Conservation (phyloP, 2,329 filamentous ascomycete genomes). For the Aotearoamyces nothofagi region DNA sequence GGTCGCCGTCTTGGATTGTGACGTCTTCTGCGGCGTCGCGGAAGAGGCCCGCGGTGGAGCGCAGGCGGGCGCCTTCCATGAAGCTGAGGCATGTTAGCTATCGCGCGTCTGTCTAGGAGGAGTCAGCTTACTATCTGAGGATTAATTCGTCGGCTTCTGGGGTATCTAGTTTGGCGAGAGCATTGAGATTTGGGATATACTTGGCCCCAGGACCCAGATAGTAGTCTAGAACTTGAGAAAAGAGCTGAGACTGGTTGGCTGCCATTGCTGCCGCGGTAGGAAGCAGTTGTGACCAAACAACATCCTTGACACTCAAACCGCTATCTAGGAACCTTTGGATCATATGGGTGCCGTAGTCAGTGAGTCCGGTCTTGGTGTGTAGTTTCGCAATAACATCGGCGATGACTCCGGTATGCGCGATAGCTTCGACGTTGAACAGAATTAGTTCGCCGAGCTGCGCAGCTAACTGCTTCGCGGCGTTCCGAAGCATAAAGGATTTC, state of each 20-base stretch:
- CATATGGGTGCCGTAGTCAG: slow-evolving; percentile 48
- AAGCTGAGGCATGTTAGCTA: slow-evolving; percentile 25
- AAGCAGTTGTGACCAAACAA: slow-evolving; percentile 29
- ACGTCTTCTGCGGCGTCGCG: slow-evolving; percentile 29
- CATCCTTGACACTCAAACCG: slow-evolving; percentile 46
- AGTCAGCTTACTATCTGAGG: slow-evolving; percentile 32
- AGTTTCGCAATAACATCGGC: slow-evolving; percentile 31
- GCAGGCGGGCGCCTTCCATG: slow-evolving; percentile 55
- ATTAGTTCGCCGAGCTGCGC: slow-evolving; percentile 44
- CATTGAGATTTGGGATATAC: slow-evolving; percentile 45
- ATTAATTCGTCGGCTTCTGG: slow-evolving; percentile 46
- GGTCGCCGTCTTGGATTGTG: slow-evolving; percentile 33
- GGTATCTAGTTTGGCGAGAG: slow-evolving; percentile 37
- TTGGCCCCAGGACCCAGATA: slow-evolving; percentile 44
- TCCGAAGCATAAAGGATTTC: slow-evolving; percentile 48
- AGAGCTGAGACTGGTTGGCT: slow-evolving; percentile 56
- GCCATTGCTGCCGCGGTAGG: slow-evolving; percentile 53
- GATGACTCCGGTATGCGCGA: slow-evolving; percentile 35
- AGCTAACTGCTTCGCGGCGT: slow-evolving; percentile 39
- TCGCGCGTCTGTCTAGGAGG: not conserved
- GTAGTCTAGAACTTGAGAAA: slow-evolving; percentile 59
- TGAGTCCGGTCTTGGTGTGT: slow-evolving; percentile 34
- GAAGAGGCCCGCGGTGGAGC: slow-evolving; percentile 45
- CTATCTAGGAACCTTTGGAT: slow-evolving; percentile 48
- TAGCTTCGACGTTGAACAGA: slow-evolving; percentile 48